A percentile compares a stretch with the other conserved stretches of the same genome.
Conservation (phyloP, 2,329 filamentous ascomycete genomes). For the Talaromyces sp. region DNA sequence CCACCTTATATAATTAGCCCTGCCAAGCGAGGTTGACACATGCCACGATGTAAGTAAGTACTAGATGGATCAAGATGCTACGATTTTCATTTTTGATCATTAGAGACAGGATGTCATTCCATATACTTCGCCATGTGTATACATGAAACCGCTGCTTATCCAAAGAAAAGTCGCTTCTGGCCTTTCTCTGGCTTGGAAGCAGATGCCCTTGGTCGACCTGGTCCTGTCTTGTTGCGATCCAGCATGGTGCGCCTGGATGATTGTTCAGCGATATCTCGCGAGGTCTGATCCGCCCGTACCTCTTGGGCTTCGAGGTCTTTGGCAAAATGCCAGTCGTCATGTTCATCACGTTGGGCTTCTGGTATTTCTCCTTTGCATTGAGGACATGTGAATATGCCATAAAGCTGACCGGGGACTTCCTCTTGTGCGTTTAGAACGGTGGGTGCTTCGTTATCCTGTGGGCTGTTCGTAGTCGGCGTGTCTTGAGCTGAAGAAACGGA, state of each 20-base stretch:
- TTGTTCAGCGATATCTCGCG: constrained; percentile 10
- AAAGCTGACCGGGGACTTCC: neutral
- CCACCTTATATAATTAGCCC: neutral
- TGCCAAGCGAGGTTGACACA: neutral
- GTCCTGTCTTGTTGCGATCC: constrained; percentile 18
- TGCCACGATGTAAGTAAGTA: neutral
- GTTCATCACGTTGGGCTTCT: constrained; percentile 60
- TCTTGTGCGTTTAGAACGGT: neutral
- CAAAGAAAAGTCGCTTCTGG: constrained; percentile 32
- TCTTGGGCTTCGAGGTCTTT: constrained; percentile 72
- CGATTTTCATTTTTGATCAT: neutral
- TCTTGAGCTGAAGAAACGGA: neutral
- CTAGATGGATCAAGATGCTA: neutral
- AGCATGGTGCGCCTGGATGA: constrained; percentile 17
- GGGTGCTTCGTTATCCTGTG: neutral
- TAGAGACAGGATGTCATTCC: neutral
- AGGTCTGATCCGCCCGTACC: constrained; percentile 30
- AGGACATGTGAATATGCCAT: constrained; percentile 49
- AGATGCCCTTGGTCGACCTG: constrained; percentile 19
- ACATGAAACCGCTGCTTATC: constrained; percentile 17
- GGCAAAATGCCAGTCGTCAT: constrained; percentile 92
- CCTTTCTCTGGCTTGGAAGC: constrained; percentile 29
- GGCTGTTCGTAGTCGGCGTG: too few species aligned
- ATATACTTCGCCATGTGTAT: neutral
- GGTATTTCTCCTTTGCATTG: constrained; percentile 62